Percentiles rank a stretch among this genome's conserved stretches.
phyloP scores from a whole-genome alignment of 1,284 basidiomycete species.

The Wolfiporia cocos region DNA sequence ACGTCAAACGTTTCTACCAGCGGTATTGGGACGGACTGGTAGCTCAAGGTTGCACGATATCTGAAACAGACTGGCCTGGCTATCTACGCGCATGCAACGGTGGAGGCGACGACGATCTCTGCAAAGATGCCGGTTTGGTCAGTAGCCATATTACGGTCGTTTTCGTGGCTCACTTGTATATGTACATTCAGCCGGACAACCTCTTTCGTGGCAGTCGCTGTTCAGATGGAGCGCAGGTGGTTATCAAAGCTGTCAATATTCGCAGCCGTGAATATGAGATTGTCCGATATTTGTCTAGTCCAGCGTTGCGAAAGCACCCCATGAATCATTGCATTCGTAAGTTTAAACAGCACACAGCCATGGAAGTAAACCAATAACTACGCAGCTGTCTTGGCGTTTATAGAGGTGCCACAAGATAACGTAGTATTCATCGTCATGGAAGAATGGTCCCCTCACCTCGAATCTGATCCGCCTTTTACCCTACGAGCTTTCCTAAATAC shows the following conservation, averaged over 20 bases:
- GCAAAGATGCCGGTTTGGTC: constrained; percentile 65
- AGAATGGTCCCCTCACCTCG: constrained; percentile 64
- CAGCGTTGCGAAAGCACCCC: constrained; percentile 45
- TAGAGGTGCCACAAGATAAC: constrained; percentile 45
- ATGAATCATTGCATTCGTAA: constrained; percentile 73
- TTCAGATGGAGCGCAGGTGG: constrained; percentile 43
- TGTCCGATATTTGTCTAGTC: constrained; percentile 46
- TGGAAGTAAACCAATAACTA: constrained; percentile 4
- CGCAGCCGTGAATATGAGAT: constrained; percentile 56
- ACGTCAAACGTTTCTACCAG: constrained; percentile 53
- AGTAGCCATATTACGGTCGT: constrained; percentile 19
- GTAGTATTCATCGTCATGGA: constrained; percentile 72
- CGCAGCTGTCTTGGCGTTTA: constrained; percentile 57
- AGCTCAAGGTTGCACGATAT: constrained; percentile 17
- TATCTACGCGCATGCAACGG: constrained; percentile 30
- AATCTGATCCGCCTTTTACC: constrained; percentile 44
- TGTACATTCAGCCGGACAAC: constrained; percentile 50
- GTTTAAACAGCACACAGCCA: not conserved
- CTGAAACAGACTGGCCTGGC: constrained; percentile 26
- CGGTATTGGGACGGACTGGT: constrained; percentile 26
- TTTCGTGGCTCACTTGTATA: constrained; percentile 7
- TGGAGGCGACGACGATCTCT: constrained; percentile 51
- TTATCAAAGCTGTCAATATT: constrained; percentile 63
- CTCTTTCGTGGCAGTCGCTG: constrained; percentile 59
- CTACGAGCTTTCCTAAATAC: constrained; percentile 46